Evolutionary conservation across 345 rosid species (phyloP).

Genomic region (Salix suchowensis): DNA sequence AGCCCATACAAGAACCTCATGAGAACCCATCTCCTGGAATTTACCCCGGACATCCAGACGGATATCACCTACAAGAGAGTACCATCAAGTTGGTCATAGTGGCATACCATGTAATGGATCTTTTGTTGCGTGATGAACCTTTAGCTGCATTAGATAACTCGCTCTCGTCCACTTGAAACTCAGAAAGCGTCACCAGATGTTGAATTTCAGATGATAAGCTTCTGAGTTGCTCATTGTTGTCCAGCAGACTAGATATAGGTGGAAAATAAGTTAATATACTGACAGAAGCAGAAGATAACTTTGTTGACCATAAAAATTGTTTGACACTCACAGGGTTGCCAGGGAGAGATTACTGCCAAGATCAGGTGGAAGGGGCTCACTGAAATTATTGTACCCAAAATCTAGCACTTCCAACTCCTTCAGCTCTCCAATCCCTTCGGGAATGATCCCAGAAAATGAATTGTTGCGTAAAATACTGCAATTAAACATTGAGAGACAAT

Average conservation of each 20-base stretch:
- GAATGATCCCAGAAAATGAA: slow-evolving; percentile 66
- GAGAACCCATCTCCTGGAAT: background rate
- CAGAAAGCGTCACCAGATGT: slow-evolving; percentile 38
- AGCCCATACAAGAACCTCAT: background rate
- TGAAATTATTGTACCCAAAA: slow-evolving; percentile 72
- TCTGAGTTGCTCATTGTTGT: slow-evolving; percentile 44
- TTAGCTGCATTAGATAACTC: slow-evolving; percentile 22
- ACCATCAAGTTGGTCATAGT: background rate
- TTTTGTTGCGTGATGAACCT: slow-evolving; percentile 16
- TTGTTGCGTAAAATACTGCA: slow-evolving; percentile 75
- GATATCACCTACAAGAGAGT: background rate
- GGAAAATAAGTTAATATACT: background rate
- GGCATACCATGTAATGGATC: slow-evolving; percentile 21
- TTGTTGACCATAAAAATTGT: background rate
- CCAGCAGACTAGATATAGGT: slow-evolving; percentile 38
- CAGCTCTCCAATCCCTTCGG: slow-evolving; percentile 60
- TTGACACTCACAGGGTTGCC: slow-evolving; percentile 43
- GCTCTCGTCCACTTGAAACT: slow-evolving; percentile 38
- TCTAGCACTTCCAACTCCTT: slow-evolving; percentile 74
- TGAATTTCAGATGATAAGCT: slow-evolving; percentile 33
- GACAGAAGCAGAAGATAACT: background rate
- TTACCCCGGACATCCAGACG: background rate
- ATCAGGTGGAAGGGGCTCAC: slow-evolving; percentile 46
- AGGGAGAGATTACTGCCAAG: slow-evolving; percentile 36
- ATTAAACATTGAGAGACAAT: slow-evolving; percentile 4